Conservation (phyloP, 306 rosid species). For the Comarum palustre region DNA sequence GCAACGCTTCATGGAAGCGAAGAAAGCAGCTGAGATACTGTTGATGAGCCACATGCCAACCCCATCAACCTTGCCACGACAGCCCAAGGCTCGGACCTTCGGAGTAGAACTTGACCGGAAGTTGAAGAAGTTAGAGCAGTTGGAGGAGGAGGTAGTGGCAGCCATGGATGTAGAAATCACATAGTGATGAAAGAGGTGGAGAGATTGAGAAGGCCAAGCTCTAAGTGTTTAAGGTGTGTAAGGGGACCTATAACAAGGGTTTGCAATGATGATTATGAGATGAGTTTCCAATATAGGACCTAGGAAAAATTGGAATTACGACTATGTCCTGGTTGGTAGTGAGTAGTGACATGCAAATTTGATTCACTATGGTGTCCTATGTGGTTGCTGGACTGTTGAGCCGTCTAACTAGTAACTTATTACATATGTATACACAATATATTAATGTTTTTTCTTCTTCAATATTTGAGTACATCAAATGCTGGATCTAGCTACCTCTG, state of each 20-base stretch:
- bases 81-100: slow-evolving; percentile 34
- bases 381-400: neutral
- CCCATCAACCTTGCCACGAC: slow-evolving; percentile 62
- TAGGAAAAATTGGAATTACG: slow-evolving; percentile 10
- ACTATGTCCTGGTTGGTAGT: neutral
- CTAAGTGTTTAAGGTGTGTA: slow-evolving; percentile 13
- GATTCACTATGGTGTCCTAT: neutral
- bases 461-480: no score
- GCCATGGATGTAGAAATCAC: slow-evolving; percentile 43
- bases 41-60: slow-evolving; percentile 75
- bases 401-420: neutral
- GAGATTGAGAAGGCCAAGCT: slow-evolving; percentile 11
- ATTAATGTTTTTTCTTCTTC: neutral
- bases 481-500: neutral
- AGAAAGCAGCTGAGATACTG: slow-evolving; percentile 59
- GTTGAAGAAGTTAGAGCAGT: slow-evolving; percentile 46
- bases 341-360: neutral
- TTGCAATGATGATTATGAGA: neutral
- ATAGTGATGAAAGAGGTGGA: neutral
- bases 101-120: slow-evolving; percentile 37
- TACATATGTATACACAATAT: neutral
- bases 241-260: slow-evolving; percentile 1
- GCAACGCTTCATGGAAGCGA: slow-evolving; percentile 63
- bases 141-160: slow-evolving; percentile 45
- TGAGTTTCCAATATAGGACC: slow-evolving; percentile 24